Base-by-base conservation (phyloP, 352 stramenopile genomes). In the Phytophthora lateralis region DNA sequence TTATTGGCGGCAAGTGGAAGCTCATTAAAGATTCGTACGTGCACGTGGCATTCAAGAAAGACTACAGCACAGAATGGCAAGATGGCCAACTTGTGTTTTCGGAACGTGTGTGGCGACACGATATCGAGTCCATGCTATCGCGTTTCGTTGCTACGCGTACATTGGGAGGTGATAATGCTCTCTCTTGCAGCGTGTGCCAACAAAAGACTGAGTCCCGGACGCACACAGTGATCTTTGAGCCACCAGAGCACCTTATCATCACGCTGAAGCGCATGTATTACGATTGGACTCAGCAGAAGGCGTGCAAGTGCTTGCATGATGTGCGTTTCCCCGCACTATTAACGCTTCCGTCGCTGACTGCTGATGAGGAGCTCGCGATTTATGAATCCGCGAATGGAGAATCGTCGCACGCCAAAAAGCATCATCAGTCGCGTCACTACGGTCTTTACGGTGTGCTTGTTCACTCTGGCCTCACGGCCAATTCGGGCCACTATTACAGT, bases 401-500 rank as follows among this genome's bases (percentile, higher is more conserved):
- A 14, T 42, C 59, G n/a, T 21, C 42, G 8, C 55, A 34, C 8
- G 27, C 47, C 18, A 75, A 69, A 27, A 51, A 80, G 17, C 38
- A 66, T 11, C 58, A 83, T 20, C 64, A 64, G 9, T 72, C 69
- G 6, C 86, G 89, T 2, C 54, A 87, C 35, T 97, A 97, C 53
- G 90, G 90, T 15, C 70, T 97, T 7, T 97, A 97, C 29, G 90
- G 85, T 30, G 89, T 97, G 26, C 71, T 97, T 3, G 87, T 97
- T 6, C 90, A 97, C 68, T 96, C 85, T 51, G 90, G 90, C 8
- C 60, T 95, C 34, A 94, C 85, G 0, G 88, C 89, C 18, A 96
- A 97, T 64, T 96, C 88, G 9, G 90, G 90, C 0, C 90, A 97
- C 56, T 97, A 97, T 59, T 97, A 95, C 63, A 93, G 85, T 21